Evolutionary conservation across 495 filamentous ascomycete species (phyloP), one percentile per base, ranked within the genome.

Genomic region (Clohesyomyces aquaticus): DNA sequence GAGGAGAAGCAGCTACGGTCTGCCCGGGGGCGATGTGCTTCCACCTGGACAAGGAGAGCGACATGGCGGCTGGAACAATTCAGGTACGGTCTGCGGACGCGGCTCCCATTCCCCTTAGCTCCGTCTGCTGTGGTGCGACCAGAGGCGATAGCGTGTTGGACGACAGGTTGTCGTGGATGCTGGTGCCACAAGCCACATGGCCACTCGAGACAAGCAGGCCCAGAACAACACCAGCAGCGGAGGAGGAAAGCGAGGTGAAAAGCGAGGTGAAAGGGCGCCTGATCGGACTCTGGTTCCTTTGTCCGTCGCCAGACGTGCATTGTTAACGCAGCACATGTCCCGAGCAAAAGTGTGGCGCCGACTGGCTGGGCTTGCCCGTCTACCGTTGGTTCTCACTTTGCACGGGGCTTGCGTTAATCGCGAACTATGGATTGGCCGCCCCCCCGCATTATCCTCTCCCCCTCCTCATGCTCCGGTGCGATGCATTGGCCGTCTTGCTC

Each of bases 1-100:
- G 4, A 61, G 75, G 38, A 55, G 68, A 52, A 69, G 57, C 25
- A 73, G 73, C 59, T 68, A 74, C 52, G 75, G 73, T 16, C 9
- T 54, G 8, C 67, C 63, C 16, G 50, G 62, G 12, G 53, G 32
- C 23, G 63, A 66, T 1, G 54, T 25, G 1, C 19, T 50, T n/a
- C 18, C 65, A 9, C 45, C 48, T 12, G 46, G 19, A 27, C 68
- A 63, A 21, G 46, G 41, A n/a, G 69, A 72, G 27, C 14, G 69
- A 41, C 54, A 57, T 35, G 66, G 56, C 16, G 55, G 57, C 11
- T 72, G 69, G 69, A 61, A 29, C 50, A 64, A 67, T 35, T 52
- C 66, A 69, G 62, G 67, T 70, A 70, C 67, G 67, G 38, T 55
- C 22, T 51, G 42, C 56, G 28, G 35, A 6, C 21, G 51, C 63